A percentile compares a stretch with the other conserved stretches of the same genome.
These are phyloP conservation scores for Plasmodium gonderi DNA, from an alignment of 169 alveolate species.

Conservation along the genomic window DNA sequence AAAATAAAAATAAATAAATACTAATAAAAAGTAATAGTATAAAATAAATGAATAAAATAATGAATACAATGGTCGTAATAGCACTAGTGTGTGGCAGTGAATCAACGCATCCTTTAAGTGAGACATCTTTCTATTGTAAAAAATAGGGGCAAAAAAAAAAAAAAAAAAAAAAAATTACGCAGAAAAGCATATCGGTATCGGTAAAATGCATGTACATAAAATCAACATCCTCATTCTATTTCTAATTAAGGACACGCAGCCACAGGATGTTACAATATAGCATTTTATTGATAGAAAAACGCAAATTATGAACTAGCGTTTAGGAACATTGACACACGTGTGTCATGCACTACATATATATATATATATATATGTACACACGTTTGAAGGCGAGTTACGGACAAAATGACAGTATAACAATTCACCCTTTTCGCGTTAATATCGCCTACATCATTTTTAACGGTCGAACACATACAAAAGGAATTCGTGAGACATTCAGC, in stretches of 20 bases:
- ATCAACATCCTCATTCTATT: neutral
- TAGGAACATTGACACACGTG: no score
- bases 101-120: neutral
- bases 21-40: no score
- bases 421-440: neutral
- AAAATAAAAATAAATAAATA: neutral
- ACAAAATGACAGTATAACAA: neutral
- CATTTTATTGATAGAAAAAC: neutral
- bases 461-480: neutral
- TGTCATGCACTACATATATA: no score
- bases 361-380: neutral
- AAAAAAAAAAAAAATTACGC: neutral
- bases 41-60: no score
- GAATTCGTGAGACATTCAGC: neutral
- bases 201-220: neutral
- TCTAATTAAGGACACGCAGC: neutral
- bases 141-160: neutral
- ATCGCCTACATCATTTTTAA: neutral
- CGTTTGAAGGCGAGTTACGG: neutral
- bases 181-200: no score
- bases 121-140: constrained; percentile 14
- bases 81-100: neutral
- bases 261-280: neutral
- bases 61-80: neutral
- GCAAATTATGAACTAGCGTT: neutral